Base-by-base conservation (phyloP, 257 asterid genomes). In the Knoxia roxburghii region DNA sequence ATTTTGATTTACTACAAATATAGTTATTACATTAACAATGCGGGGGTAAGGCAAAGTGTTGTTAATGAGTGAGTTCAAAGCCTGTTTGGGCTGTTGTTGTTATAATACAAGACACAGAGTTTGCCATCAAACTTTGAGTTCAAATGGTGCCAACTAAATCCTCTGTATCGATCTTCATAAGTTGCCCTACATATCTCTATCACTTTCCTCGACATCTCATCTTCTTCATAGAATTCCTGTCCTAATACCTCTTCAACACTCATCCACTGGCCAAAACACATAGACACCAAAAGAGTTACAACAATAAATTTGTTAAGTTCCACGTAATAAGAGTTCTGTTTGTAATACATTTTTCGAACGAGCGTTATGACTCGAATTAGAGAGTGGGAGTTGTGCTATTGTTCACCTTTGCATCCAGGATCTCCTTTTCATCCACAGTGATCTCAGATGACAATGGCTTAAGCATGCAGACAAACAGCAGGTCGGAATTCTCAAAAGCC, bases 401-500 rank as follows among this genome's bases (percentile, higher is more conserved):
- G 32, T 12, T 37, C 46, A 81, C 83, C 80, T 73, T 81, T 9
- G 86, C 84, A 0, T 73, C 84, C 40, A 71, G 75, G 45, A 79
- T 78, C 65, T 76, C 84, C 21, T 49, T 71, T 61, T 76, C 73
- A 29, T 79, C 82, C 24, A 79, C 61, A 52, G 62, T 75, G 53
- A 82, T 76, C 41, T 73, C 66, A 0, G 64, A 66, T n/a, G 86
- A 82, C 64, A 73, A 51, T 37, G 86, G 82, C 78, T 73, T 73
- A 20, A 78, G 86, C 80, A 79, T 68, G 84, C 84, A 82, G 2
- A 76, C 82, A 23, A 82, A 79, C 11, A 75, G 73, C 82, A 82
- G 65, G 70, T 82, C 86, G 2, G 84, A 79, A 64, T 68, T 74
- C 73, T 82, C 84, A 48, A 82, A 73, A 6, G 82, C 78, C 70